These are phyloP conservation scores for Pseudoperonospora humuli DNA, from an alignment of 352 stramenopile genomes.

Conservation along the genomic window DNA sequence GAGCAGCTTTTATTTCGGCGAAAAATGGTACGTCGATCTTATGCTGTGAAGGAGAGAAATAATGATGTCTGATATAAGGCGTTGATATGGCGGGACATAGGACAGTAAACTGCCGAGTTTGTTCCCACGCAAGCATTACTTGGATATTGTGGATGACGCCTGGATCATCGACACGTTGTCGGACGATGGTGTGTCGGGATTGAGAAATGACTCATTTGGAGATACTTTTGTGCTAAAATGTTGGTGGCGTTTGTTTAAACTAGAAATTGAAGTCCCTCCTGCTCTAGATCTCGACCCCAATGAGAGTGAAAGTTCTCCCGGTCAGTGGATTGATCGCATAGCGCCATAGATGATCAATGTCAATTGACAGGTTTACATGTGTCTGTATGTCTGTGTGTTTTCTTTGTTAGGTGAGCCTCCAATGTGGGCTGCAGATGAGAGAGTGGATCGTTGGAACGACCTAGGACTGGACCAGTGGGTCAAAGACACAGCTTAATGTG, in stretches of 20 bases:
- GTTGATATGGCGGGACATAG: constrained; percentile 12
- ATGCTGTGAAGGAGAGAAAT: background rate
- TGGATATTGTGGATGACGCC: constrained; percentile 77
- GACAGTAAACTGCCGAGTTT: constrained; percentile 65
- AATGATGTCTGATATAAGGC: background rate
- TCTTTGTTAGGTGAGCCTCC: constrained; percentile 38
- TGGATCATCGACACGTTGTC: constrained; percentile 77
- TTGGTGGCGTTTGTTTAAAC: background rate
- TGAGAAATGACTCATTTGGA: constrained; percentile 4
- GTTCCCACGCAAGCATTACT: constrained; percentile 59
- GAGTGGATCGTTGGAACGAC: constrained; percentile 75
- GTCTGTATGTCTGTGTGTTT: background rate
- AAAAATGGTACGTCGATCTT: no score
- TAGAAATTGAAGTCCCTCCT: constrained; percentile 68
- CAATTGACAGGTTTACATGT: background rate
- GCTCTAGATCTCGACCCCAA: constrained; percentile 48
- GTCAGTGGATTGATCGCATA: no score
- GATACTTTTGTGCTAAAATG: background rate
- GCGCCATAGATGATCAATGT: no score
- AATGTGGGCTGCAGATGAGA: constrained; percentile 41
- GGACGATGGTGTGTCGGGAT: constrained; percentile 51
- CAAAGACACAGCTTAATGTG: constrained; percentile 27
- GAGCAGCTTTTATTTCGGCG: no score
- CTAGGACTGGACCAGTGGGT: constrained; percentile 63
- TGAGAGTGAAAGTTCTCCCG: constrained; percentile 38